These are phyloP conservation scores for Naegleria fowleri DNA, from an alignment of 208 protist genomes.

Conservation along the genomic window DNA sequence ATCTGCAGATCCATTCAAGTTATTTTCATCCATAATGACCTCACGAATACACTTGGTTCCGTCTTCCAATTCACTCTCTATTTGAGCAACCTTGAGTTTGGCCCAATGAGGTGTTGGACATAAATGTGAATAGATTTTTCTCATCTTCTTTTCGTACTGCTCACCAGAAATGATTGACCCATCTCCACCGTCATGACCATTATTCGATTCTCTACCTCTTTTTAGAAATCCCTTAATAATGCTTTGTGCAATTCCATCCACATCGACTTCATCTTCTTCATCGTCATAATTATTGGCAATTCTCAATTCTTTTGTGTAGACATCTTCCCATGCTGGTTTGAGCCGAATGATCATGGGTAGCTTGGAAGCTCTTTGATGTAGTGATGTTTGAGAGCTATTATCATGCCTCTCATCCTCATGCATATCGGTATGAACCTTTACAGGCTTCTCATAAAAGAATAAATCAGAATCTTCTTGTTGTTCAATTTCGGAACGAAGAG, in stretches of 20 bases:
- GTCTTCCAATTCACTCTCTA: neutral
- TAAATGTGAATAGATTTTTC: neutral
- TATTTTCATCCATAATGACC: neutral
- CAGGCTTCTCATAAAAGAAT: neutral
- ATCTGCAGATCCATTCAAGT: neutral
- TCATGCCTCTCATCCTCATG: neutral
- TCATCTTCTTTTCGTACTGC: constrained; percentile 16
- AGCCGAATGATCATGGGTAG: neutral
- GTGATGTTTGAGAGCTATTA: too few relatives aligned
- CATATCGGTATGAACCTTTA: neutral
- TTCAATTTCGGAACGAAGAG: neutral
- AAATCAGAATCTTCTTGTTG: neutral
- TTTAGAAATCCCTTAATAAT: neutral
- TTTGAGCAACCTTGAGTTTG: neutral
- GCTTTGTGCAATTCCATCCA: neutral
- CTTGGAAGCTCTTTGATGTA: neutral
- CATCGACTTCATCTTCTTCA: neutral
- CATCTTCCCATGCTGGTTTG: neutral
- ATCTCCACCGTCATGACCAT: too few relatives aligned
- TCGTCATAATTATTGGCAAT: neutral
- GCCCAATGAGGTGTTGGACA: neutral
- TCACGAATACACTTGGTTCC: neutral
- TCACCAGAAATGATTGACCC: neutral
- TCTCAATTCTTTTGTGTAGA: neutral
- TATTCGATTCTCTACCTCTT: neutral